Evolutionary conservation across 1,139 yeast species (phyloP), one percentile per base, ranked within the genome.

Genomic region (Saccharomyces hybrid): DNA sequence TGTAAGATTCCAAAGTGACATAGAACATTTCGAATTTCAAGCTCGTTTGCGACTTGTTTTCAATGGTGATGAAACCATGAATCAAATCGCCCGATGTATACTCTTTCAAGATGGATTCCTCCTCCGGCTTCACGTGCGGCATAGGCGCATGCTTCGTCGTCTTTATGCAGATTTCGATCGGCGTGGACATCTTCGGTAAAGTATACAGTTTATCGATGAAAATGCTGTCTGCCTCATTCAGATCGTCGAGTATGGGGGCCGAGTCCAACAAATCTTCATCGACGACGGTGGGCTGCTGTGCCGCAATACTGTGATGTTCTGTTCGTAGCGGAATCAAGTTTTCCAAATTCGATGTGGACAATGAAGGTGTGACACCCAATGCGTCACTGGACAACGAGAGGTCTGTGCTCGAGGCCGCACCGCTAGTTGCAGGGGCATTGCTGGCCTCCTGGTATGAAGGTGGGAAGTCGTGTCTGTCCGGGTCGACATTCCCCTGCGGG

Each of bases 11-110:
- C 42, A 82, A 66, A 1, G 83, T 78, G 19, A 82, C 83, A 49
- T 78, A 73, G 58, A 81, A 75, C 79, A 79, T 79, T 58, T 81
- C 82, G 60, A 81, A 82, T 3, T 76, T 76, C 2, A 82, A 65
- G 0, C 73, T 71, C 11, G 68, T 63, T 0, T 65, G 50, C 0
- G 81, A 68, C 9, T 64, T 69, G 64, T 82, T 82, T 47, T 73
- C 70, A 9, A 82, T 68, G 2, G 74, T 69, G 14, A 80, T 72
- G 61, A 74, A 78, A 0, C 87, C 87, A 56, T 76, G 72, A 14
- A 82, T 71, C 11, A 72, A 65, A 59, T 81, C 85, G 9, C 84
- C 83, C 12, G 81, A 79, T n/a, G 76, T 76, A 60, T 75, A 81
- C 58, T 79, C 83, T 55, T 73, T 71, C 28, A 75, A 60, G 51